Base-by-base conservation (phyloP, 495 filamentous ascomycete species). In the Delitschia confertaspora region DNA sequence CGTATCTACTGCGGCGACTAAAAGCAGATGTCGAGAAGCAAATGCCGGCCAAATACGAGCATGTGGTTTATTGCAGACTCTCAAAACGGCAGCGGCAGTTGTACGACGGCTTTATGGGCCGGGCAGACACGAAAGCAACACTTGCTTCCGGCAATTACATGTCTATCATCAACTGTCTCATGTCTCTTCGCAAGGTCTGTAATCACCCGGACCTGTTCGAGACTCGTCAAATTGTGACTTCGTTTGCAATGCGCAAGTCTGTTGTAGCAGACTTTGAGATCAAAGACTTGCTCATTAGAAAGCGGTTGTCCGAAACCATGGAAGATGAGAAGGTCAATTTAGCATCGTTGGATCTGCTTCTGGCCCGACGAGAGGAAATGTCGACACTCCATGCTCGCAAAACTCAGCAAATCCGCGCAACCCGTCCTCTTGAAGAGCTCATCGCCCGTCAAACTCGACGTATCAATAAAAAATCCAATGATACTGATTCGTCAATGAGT, bases 21-120 rank as follows among this genome's bases (percentile, higher is more conserved):
- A 99, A 99, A 65, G 85, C 88, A 32, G 93, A 99, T 59, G 93
- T 99, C 17, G 93, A 99, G 69, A 96, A 99, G 64, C 89, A 96
- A 57, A 95, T 99, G 87, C 93, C 93, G 0, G 87, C 76, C 21
- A 99, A 99, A 58, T 94, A 93, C 55, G 93, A 99, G 58, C 87
- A 93, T 59, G 85, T 99, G 22, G 82, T 95, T 37, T 89, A 88
- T 55, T 99, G 93, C 61, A 78, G 87, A 26, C 72, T 99, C 1
- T 95, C 88, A 9, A 94, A 95, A 59, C 78, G 93, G 17, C 93
- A 99, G 57, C 76, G 93, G 26, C 89, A 89, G 61, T 64, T 99
- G 13, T 99, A 99, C 59, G 89, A 99, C 63, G 88, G 87, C 3
- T 99, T 95, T 62, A 82, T 99, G 69, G 85, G 85, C n/a, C 80